Conservation (phyloP, 805 yeast species). For the Schwanniomyces yamadae region DNA sequence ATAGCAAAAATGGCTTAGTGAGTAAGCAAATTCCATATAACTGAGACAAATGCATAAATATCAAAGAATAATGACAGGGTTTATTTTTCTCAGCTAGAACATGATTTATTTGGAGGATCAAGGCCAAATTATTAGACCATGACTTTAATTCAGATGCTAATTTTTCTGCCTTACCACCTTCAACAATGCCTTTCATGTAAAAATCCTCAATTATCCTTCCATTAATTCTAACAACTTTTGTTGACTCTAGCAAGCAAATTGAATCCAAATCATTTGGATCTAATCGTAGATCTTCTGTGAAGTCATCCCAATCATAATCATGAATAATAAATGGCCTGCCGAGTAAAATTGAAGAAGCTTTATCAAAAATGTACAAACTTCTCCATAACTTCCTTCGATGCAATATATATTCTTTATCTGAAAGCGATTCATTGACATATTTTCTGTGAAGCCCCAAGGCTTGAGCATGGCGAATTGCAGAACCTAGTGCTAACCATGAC, state of each 20-base stretch:
- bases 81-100: slow-evolving; percentile 6
- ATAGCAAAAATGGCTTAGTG: slow-evolving; percentile 43
- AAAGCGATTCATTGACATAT: slow-evolving; percentile 36
- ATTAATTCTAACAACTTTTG: slow-evolving; percentile 26
- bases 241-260: slow-evolving; percentile 24
- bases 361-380: slow-evolving; percentile 33
- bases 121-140: slow-evolving; percentile 34
- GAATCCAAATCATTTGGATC: slow-evolving; percentile 19
- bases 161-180: slow-evolving; percentile 27
- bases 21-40: slow-evolving; percentile 35
- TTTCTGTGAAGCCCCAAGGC: slow-evolving; percentile 41
- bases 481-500: slow-evolving; percentile 45
- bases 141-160: slow-evolving; percentile 36
- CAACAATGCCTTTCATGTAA: slow-evolving; percentile 29
- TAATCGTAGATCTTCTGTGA: slow-evolving; percentile 9
- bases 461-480: slow-evolving; percentile 42
- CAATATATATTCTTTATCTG: slow-evolving; percentile 21
- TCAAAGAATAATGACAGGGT: slow-evolving; percentile 17
- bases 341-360: slow-evolving; percentile 30
- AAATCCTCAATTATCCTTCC: slow-evolving; percentile 30
- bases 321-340: slow-evolving; percentile 38
- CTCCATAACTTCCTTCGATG: slow-evolving; percentile 36
- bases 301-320: slow-evolving; percentile 41
- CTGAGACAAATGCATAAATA: slow-evolving; percentile 35
- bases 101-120: slow-evolving; percentile 23